Conservation (phyloP, 768 basidiomycete genomes). For the Pluteus cervinus region DNA sequence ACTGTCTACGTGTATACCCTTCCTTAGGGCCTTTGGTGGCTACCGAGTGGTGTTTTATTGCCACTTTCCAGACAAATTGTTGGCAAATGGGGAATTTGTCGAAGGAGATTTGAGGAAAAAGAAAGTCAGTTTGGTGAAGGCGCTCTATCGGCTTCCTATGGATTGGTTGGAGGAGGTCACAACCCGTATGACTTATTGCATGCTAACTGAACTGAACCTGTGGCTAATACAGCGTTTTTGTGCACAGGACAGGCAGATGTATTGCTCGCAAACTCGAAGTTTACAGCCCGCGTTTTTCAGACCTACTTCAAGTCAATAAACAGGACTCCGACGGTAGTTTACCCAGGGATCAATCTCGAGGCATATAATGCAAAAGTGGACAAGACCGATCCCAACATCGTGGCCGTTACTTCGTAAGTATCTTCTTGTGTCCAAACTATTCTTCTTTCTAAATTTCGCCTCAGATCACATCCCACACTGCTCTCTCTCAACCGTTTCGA, state of each 20-base stretch:
- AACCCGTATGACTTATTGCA: conserved; percentile 52
- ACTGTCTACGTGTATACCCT: conserved; percentile 85
- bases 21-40: conserved; percentile 58
- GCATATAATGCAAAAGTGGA: conserved; percentile 55
- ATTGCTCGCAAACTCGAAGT: conserved; percentile 87
- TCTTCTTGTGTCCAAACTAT: conserved; percentile 3
- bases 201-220: no score
- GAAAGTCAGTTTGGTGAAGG: conserved; percentile 50
- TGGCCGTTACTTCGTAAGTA: conserved; percentile 53
- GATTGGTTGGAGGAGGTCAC: conserved; percentile 88
- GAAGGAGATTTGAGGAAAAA: conserved; percentile 42
- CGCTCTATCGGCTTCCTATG: conserved; percentile 81
- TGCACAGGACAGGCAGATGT: conserved; percentile 77
- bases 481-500: conserved; percentile 94
- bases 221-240: no score
- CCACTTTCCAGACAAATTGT: conserved; percentile 94
- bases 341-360: conserved; percentile 86
- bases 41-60: conserved; percentile 96
- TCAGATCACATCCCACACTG: conserved; percentile 63
- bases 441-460: conserved; percentile 1
- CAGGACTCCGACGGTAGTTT: conserved; percentile 70
- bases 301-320: conserved; percentile 67
- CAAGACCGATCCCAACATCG: conserved; percentile 42
- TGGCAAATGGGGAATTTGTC: conserved; percentile 65
- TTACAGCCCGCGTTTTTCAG: conserved; percentile 79